A percentile compares a stretch with the other conserved stretches of the same genome.
These are phyloP conservation scores for Beauveria scarabaeidicola DNA, from an alignment of 2,329 filamentous ascomycete species.

Conservation along the genomic window DNA sequence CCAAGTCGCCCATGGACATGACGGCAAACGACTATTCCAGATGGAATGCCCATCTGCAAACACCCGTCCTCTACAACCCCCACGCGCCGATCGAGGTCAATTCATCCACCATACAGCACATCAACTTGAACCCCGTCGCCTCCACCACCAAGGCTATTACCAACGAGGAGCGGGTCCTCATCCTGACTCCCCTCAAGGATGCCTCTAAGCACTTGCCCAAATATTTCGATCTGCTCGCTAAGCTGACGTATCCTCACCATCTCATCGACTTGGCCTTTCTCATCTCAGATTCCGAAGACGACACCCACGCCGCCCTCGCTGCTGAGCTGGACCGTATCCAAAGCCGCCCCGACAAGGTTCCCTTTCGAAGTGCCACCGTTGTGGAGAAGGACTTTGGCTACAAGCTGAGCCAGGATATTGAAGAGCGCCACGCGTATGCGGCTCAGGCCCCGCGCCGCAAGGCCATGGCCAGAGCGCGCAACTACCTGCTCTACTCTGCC, in stretches of 20 bases:
- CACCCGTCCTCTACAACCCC: conserved; percentile 93
- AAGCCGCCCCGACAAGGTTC: conserved; percentile 65
- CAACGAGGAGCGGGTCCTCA: conserved; percentile 81
- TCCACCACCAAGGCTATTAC: conserved; percentile 70
- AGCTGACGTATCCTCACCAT: conserved; percentile 88
- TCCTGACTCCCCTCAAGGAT: conserved; percentile 89
- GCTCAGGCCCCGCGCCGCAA: conserved; percentile 87
- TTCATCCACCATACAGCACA: conserved; percentile 63
- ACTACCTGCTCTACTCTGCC: conserved; percentile 78
- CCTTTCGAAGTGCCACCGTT: conserved; percentile 78
- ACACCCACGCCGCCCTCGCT: conserved; percentile 79
- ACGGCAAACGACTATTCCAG: conserved; percentile 79
- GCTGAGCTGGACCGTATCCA: conserved; percentile 85
- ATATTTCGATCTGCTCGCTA: conserved; percentile 86
- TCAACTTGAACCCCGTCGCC: conserved; percentile 77
- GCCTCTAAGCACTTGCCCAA: conserved; percentile 73
- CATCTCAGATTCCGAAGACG: conserved; percentile 83
- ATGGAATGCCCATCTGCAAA: conserved; percentile 83
- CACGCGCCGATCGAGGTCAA: conserved; percentile 83
- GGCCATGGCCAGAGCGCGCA: conserved; percentile 80
- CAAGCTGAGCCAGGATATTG: conserved; percentile 65
- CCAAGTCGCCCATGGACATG: conserved; percentile 95
- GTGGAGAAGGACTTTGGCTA: conserved; percentile 87
- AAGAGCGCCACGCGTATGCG: conserved; percentile 75
- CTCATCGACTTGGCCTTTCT: conserved; percentile 94